phyloP scores from a whole-genome alignment of 495 filamentous ascomycete species.

The Endocarpon pusillum region DNA sequence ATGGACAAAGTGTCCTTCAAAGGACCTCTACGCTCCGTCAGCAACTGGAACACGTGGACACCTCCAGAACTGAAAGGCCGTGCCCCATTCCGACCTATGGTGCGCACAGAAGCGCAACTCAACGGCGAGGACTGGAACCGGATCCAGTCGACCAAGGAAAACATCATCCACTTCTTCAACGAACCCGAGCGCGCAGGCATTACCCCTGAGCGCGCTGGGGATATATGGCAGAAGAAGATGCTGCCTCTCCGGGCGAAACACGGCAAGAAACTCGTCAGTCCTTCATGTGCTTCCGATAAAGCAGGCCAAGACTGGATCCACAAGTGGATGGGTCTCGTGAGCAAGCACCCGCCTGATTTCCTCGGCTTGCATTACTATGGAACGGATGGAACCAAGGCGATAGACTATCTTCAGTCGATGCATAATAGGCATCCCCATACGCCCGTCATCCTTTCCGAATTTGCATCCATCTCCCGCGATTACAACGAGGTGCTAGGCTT shows the following conservation, averaged over 20 bases:
- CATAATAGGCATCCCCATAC: conserved; percentile 21
- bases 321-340: conserved; percentile 24
- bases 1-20: conserved; percentile 20
- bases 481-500: conserved; percentile 19
- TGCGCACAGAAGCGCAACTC: conserved; percentile 21
- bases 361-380: conserved; percentile 32
- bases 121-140: conserved; percentile 21
- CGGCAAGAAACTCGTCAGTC: conserved; percentile 24
- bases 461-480: conserved; percentile 25
- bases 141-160: conserved; percentile 12
- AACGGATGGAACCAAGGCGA: conserved; percentile 11
- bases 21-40: conserved; percentile 19
- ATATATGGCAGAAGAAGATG: conserved; percentile 23
- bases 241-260: conserved; percentile 20
- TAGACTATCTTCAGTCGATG: conserved; percentile 18
- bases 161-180: conserved; percentile 28
- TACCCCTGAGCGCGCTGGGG: conserved; percentile 20
- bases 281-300: conserved; percentile 18
- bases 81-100: conserved; percentile 26
- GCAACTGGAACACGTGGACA: conserved; percentile 31
- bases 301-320: conserved; percentile 24
- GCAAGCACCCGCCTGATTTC: conserved; percentile 21
- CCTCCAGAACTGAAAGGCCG: conserved; percentile 26
- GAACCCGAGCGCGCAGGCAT: conserved; percentile 28
- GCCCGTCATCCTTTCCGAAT: conserved; percentile 22